Evolutionary conservation across 1,139 yeast species (phyloP), one percentile per base, ranked within the genome.

Genomic region (Torulaspora pretoriensis): DNA sequence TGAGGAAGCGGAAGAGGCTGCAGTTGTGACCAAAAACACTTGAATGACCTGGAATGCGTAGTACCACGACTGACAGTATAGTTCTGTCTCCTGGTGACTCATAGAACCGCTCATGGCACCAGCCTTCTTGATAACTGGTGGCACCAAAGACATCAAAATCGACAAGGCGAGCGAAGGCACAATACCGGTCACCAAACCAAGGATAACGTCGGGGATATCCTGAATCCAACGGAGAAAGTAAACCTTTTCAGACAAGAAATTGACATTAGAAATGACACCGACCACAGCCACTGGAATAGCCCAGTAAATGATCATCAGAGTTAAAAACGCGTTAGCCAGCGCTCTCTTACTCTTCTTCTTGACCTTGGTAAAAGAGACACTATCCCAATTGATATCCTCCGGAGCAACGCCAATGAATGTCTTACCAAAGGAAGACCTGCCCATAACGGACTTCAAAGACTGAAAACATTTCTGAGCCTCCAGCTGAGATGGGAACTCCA

Each of bases 41-140:
- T 90, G 89, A 37, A 90, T 80, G 43, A 88, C 90, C 67, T 85
- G 92, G 77, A 90, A 90, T 2, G 89, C 95, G 68, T 77, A 92
- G 66, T 72, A 92, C 75, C 95, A 83, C 22, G 82, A 74, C 67
- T 92, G 97, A 53, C 95, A 87, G 66, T 78, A 86, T 48, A 75
- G 72, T 60, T 90, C 96, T 47, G 86, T 78, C 46, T 81, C 75
- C 57, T 88, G 90, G 22, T 68, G 59, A 2, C 96, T 80, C 22
- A 87, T 72, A 41, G 75, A 69, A 17, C 98, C 98, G 23, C 88
- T 68, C 36, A 81, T 58, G 54, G 75, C 78, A 47, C 92, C 97
- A 19, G 83, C 77, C 17, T 70, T 68, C 57, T 90, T 77, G 51
- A 92, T 82, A 50, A 88, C 75, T 32, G 85, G 80, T 6, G 97